Percentiles rank a stretch among this genome's conserved stretches.
phyloP scores from a whole-genome alignment of 768 basidiomycete genomes.

The Clathrus columnatus region DNA sequence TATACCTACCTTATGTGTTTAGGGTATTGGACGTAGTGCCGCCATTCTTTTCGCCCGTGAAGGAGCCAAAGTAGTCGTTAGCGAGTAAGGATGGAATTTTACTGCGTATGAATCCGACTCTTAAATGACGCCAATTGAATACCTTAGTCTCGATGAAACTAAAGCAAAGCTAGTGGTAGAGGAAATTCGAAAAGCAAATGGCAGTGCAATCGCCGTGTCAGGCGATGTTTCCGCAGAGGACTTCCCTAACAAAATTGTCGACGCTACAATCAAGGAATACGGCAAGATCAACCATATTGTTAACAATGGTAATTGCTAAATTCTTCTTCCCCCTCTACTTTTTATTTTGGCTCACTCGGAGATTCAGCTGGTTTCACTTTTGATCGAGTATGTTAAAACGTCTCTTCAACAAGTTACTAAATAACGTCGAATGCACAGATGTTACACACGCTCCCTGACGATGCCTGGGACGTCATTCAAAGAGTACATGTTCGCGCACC shows the following conservation, averaged over 20 bases:
- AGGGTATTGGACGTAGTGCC: slow-evolving; percentile 73
- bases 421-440: slow-evolving; percentile 73
- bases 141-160: slow-evolving; percentile 57
- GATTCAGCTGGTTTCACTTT: slow-evolving; percentile 1
- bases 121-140: neutral
- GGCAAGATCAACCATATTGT: slow-evolving; percentile 84
- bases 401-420: neutral
- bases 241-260: slow-evolving; percentile 70
- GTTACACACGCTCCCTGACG: slow-evolving; percentile 81
- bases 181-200: slow-evolving; percentile 67
- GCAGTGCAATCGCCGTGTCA: slow-evolving; percentile 62
- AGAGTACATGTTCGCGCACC: slow-evolving; percentile 82
- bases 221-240: slow-evolving; percentile 81
- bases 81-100: slow-evolving; percentile 47
- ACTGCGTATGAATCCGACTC: neutral
- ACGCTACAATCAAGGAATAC: slow-evolving; percentile 70
- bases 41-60: slow-evolving; percentile 77
- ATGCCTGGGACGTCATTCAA: slow-evolving; percentile 71
- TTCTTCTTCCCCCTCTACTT: neutral
- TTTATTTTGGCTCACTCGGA: neutral
- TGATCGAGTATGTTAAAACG: slow-evolving; percentile 1
- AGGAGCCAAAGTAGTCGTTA: slow-evolving; percentile 79
- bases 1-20: neutral
- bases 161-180: slow-evolving; percentile 57
- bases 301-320: slow-evolving; percentile 51